Evolutionary conservation across 148 eudicot species (phyloP), one percentile per base, ranked within the genome.

Genomic region (Fallopia convolvulus): DNA sequence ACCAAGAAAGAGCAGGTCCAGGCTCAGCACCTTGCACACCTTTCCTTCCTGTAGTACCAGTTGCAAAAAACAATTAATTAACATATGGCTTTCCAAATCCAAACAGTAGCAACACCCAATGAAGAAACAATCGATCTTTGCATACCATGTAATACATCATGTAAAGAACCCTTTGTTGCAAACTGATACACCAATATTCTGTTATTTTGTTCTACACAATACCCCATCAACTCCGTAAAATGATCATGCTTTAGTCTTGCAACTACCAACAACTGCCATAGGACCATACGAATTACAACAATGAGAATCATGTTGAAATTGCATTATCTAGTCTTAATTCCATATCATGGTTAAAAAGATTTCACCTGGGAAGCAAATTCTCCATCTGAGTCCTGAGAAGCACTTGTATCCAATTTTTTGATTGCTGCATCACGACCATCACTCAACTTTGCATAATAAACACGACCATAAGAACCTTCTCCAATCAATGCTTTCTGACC

Each of bases 391-490:
- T 93, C 98, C 58, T 88, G 82, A 9, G 97, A 83, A 76, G 97
- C 83, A 76, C 87, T 75, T 5, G 91, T 86, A 61, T 93, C 98
- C 50, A 91, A 79, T 81, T 86, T 91, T 85, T 93, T 93, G 6
- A 93, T 80, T 4, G 98, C 98, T 70, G 86, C 92, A 53, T 79
- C 76, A 56, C 70, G 30, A 10, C 91, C 98, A 78, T 74, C 46
- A 76, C 80, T 88, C 79, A 93, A 61, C 66, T 77, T 90, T 6
- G 84, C 98, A 78, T 44, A 83, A 30, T 87, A 93, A 56, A 93
- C 98, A 6, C 97, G 87, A 15, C 98, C 98, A 77, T 91, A 93
- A 12, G 99, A 92, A 47, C 97, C 97, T 76, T 92, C 97, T 58
- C 97, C 97, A 23, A 92, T 80, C 81, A 92, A 75, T 33, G 91